These are phyloP conservation scores for Paecilomyces sp. DNA, from an alignment of 2,329 filamentous ascomycete genomes.

Conservation along the genomic window DNA sequence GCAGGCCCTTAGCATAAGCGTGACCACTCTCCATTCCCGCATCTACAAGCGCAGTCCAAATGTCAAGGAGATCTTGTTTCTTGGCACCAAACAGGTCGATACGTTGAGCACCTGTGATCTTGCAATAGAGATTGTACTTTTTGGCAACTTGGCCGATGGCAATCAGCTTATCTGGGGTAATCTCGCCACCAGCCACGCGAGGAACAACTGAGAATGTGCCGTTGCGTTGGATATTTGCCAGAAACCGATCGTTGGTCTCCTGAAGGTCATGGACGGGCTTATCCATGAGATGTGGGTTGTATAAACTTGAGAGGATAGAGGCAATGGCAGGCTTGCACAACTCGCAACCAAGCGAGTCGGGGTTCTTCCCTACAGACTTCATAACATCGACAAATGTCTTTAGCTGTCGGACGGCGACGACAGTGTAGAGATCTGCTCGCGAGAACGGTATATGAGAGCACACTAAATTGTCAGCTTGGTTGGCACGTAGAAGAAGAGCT, in stretches of 20 bases:
- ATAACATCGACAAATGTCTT: slow-evolving; percentile 69
- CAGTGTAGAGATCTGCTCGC: slow-evolving; percentile 82
- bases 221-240: slow-evolving; percentile 86
- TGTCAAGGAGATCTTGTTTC: slow-evolving; percentile 75
- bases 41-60: slow-evolving; percentile 73
- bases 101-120: slow-evolving; percentile 85
- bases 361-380: slow-evolving; percentile 66
- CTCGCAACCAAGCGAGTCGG: slow-evolving; percentile 72
- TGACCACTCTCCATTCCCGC: slow-evolving; percentile 88
- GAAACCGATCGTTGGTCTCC: slow-evolving; percentile 82
- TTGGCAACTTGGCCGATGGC: slow-evolving; percentile 77
- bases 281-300: slow-evolving; percentile 77
- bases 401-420: slow-evolving; percentile 73
- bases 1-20: slow-evolving; percentile 80
- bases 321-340: slow-evolving; percentile 76
- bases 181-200: slow-evolving; percentile 75
- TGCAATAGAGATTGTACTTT: slow-evolving; percentile 78
- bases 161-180: slow-evolving; percentile 78
- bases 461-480: slow-evolving; percentile 33
- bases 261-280: slow-evolving; percentile 65
- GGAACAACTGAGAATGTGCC: slow-evolving; percentile 87
- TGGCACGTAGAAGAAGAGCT: background rate
- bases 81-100: slow-evolving; percentile 90
- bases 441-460: slow-evolving; percentile 80
- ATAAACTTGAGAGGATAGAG: slow-evolving; percentile 73